Base-by-base conservation (phyloP, 176 grass and related monocot species). In the Carex myosuroides region DNA sequence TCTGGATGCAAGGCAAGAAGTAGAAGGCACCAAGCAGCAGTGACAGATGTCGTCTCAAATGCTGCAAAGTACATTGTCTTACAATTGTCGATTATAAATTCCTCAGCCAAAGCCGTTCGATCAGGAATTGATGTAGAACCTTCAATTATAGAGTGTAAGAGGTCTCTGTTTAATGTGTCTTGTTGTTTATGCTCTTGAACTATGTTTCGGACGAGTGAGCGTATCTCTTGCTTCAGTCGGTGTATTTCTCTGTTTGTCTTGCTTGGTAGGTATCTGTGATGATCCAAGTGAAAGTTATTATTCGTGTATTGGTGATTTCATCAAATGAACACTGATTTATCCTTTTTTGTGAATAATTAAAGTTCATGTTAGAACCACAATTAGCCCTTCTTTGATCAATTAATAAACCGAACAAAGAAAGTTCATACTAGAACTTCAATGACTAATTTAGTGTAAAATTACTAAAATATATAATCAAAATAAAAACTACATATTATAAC, bases 41-140 rank as follows among this genome's bases (percentile, higher is more conserved):
- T 84, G 55, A 86, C 90, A 5, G 92, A 84, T 0, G 81, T 89
- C 3, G 94, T 97, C 64, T 94, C 94, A 62, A 89, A 91, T n/a
- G 89, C 90, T 8, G 86, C 89, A 1, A 97, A 94, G 89, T 91
- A 97, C 20, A 97, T 91, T 64, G 89, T 94, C 84, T 94, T 94
- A 87, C 95, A 97, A 68, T 97, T 97, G 82, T 94, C 92, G 3
- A 94, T 84, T 0, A 94, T 92, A 56, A 97, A 91, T 46, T 85
- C 87, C 26, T 92, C 89, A 1, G 70, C 4, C 0, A 72, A 84
- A 12, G 59, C 26, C 9, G 87, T 77, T 46, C 24, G 13, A 9
- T 81, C 50, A 22, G 87, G 46, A 1, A 26, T 44, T 4, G 79
- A 7, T 46, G 73, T 72, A 22, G 92, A 79, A 64, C 92, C 92